Base-by-base conservation (phyloP, 2,329 filamentous ascomycete species). In the Diaporthe australafricana region DNA sequence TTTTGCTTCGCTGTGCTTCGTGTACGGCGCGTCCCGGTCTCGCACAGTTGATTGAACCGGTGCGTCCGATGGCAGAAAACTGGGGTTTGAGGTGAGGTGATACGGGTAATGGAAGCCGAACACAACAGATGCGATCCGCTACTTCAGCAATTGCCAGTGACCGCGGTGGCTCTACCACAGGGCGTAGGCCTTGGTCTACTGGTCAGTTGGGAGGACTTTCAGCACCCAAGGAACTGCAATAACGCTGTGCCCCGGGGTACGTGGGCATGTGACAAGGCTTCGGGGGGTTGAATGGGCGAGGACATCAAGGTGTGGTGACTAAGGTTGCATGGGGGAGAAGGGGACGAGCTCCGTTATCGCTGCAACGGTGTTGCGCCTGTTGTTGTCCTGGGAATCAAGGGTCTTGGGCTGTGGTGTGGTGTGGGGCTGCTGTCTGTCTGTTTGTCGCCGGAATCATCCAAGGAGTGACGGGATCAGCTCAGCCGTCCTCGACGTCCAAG, bases 311-410 rank as follows among this genome's bases (percentile, higher is more conserved):
- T 14, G 5, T 53, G 48, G 30, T 40, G 35, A 57, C 22, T 52
- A 16, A n/a, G 70, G 56, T 56, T 27, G 50, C 50, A 57, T 57
- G 22, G 47, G 32, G 48, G 42, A 47, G 30, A 55, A 48, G 55
- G 42, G 35, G 56, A 52, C 27, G 48, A 52, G 27, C 63, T 71
- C 68, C 68, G 68, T 70, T 71, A 71, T 71, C 68, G 68, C 68
- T 57, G 67, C 47, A 35, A 38, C 57, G 38, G 40, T 27, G 57
- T 65, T 65, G 60, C 30, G 30, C n/a, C 30, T 50, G 60, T 63
- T 63, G 60, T n/a, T 47, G 45, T 68, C 25, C 42, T 60, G 30
- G 53, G 55, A 53, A 30, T 16, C 53, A 48, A 50, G 67, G 67
- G 66, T 56, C 66, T 52, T 48, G 66, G n/a, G 40, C 52, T 27